Evolutionary conservation across 2,329 filamentous ascomycete species (phyloP).

Genomic region (Hawksworthiomyces lignivorus): DNA sequence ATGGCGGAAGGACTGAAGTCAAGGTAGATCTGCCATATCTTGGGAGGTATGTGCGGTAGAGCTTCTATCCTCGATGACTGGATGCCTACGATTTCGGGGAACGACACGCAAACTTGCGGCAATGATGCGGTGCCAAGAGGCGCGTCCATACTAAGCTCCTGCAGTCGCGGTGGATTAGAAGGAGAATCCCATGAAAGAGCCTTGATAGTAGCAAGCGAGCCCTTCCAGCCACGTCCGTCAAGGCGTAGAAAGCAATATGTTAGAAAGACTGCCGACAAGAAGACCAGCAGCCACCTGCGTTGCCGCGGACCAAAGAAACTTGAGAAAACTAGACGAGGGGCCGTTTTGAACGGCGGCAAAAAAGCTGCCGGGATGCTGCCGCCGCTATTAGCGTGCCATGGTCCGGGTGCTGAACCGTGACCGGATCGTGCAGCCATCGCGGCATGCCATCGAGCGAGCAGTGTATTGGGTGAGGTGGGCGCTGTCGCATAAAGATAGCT

Average conservation of each 20-base stretch:
- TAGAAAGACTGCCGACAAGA: neutral
- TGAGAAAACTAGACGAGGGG: too few species aligned
- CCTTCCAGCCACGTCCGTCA: neutral
- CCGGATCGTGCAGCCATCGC: neutral
- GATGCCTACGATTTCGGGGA: neutral
- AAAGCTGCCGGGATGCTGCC: neutral
- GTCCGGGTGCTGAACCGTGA: neutral
- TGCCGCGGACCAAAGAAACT: too few species aligned
- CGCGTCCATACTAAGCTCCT: too few species aligned
- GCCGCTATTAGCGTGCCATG: neutral
- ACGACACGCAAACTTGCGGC: neutral
- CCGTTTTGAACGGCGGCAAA: too few species aligned
- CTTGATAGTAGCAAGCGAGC: too few species aligned
- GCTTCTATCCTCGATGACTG: conserved; percentile 1
- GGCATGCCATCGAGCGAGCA: neutral
- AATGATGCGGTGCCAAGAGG: too few species aligned
- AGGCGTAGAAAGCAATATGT: conserved; percentile 1
- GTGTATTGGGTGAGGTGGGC: neutral
- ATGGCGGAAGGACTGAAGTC: conserved; percentile 10
- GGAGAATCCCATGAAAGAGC: too few species aligned
- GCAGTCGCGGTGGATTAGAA: too few species aligned
- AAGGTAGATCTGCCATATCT: conserved; percentile 21
- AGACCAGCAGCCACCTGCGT: neutral
- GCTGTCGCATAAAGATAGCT: too few species aligned
- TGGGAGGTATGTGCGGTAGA: conserved; percentile 16